phyloP scores from a whole-genome alignment of 169 alveolate species.

The Perkinsus olseni region DNA sequence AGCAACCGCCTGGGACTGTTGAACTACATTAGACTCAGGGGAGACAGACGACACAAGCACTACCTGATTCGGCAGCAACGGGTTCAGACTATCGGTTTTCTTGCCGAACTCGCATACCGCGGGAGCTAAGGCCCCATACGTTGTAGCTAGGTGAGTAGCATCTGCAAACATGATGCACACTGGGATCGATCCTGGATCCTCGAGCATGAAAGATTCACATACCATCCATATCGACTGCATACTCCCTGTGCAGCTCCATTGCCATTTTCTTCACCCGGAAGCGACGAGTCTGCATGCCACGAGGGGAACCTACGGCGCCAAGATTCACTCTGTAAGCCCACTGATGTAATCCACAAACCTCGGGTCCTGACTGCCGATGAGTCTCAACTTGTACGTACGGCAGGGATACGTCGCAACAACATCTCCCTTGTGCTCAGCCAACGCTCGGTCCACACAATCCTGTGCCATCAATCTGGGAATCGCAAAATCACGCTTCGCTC shows the following conservation, averaged over 20 bases:
- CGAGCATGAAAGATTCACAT: neutral
- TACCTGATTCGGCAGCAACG: neutral
- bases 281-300: neutral
- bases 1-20: too few species aligned
- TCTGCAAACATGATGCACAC: neutral
- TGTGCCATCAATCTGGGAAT: conserved; percentile 81
- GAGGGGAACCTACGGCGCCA: neutral
- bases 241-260: neutral
- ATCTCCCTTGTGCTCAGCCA: conserved; percentile 25
- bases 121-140: neutral
- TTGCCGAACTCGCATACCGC: neutral
- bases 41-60: neutral
- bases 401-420: conserved; percentile 29
- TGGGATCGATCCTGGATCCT: neutral
- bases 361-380: neutral
- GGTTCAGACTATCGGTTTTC: neutral
- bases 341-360: neutral
- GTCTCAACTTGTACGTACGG: neutral
- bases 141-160: neutral
- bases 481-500: neutral
- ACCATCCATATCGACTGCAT: neutral
- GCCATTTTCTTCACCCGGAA: neutral
- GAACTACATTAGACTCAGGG: neutral
- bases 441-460: conserved; percentile 51
- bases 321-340: neutral